These are phyloP conservation scores for Tuber calosporum DNA, from an alignment of 495 filamentous ascomycete genomes.

Conservation along the genomic window DNA sequence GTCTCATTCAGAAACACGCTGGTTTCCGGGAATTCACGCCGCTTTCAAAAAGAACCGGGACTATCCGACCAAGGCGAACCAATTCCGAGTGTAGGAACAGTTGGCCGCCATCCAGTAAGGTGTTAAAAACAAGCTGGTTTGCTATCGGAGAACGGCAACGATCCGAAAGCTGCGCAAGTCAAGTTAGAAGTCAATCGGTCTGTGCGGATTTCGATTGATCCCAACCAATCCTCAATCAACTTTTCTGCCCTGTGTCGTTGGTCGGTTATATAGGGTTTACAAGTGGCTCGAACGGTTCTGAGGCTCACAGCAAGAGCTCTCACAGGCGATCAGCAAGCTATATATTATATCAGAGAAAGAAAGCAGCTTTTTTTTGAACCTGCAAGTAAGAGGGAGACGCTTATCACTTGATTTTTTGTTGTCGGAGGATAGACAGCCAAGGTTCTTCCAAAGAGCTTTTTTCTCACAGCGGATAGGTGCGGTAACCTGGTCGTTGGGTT, in stretches of 20 bases:
- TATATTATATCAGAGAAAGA: neutral
- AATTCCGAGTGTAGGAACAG: conserved; percentile 30
- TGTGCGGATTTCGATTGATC: neutral
- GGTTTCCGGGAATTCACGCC: conserved; percentile 26
- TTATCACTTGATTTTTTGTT: neutral
- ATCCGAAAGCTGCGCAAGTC: conserved; percentile 18
- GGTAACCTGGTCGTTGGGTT: conserved; percentile 37
- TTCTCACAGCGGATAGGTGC: conserved; percentile 23
- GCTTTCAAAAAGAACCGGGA: conserved; percentile 19
- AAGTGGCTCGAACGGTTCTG: conserved; percentile 4
- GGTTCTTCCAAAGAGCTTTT: neutral
- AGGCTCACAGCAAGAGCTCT: neutral
- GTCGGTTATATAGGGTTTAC: neutral
- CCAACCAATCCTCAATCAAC: neutral
- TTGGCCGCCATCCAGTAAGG: conserved; percentile 23
- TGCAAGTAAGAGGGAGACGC: conserved; percentile 1
- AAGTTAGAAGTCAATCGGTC: conserved; percentile 11
- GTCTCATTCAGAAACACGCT: conserved; percentile 19
- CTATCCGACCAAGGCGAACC: conserved; percentile 18
- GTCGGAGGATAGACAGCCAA: neutral
- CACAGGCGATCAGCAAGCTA: neutral
- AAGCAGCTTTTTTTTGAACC: neutral
- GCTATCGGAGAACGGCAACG: conserved; percentile 29
- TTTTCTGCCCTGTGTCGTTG: neutral
- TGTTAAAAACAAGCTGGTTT: conserved; percentile 29